phyloP scores from a whole-genome alignment of 768 basidiomycete genomes.

The Cystofilobasidium ferigula region DNA sequence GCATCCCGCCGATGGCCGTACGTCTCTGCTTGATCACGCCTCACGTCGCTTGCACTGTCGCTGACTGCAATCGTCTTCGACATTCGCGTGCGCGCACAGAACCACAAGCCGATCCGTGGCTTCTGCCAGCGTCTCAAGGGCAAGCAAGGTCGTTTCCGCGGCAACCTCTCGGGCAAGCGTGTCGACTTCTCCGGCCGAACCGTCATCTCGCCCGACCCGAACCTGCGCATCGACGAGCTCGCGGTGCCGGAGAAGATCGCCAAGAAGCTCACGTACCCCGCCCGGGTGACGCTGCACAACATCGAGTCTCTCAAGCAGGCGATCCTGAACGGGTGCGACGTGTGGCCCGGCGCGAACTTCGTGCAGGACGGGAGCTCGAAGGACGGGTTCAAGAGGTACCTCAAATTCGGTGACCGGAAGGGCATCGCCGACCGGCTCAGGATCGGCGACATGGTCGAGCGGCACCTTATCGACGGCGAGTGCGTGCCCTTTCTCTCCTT shows the following conservation, averaged over 20 bases:
- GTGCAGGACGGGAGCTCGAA: slow-evolving; percentile 53
- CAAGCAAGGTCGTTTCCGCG: slow-evolving; percentile 96
- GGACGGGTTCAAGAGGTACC: slow-evolving; percentile 64
- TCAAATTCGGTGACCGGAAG: slow-evolving; percentile 72
- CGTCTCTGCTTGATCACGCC: slow-evolving; percentile 23
- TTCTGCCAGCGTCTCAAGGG: slow-evolving; percentile 97
- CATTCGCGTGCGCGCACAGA: no score
- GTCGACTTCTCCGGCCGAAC: slow-evolving; percentile 98
- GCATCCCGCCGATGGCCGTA: slow-evolving; percentile 70
- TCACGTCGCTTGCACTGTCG: background rate
- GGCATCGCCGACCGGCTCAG: slow-evolving; percentile 69
- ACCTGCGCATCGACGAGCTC: slow-evolving; percentile 90
- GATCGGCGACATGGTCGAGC: slow-evolving; percentile 84
- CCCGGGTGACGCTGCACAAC: slow-evolving; percentile 85
- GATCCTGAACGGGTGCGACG: slow-evolving; percentile 74
- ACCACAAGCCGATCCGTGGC: slow-evolving; percentile 89
- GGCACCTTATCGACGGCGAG: slow-evolving; percentile 90
- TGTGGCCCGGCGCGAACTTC: slow-evolving; percentile 93
- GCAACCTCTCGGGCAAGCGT: slow-evolving; percentile 95
- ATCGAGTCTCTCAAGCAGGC: slow-evolving; percentile 62
- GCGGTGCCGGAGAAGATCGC: slow-evolving; percentile 93
- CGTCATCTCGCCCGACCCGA: slow-evolving; percentile 98
- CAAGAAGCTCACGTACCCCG: slow-evolving; percentile 89
- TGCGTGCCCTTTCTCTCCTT: slow-evolving; percentile 32
- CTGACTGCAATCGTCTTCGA: background rate